A percentile compares a stretch with the other conserved stretches of the same genome.
These are phyloP conservation scores for Trypanosoma vivax DNA, from an alignment of 208 protist species.

Conservation along the genomic window DNA sequence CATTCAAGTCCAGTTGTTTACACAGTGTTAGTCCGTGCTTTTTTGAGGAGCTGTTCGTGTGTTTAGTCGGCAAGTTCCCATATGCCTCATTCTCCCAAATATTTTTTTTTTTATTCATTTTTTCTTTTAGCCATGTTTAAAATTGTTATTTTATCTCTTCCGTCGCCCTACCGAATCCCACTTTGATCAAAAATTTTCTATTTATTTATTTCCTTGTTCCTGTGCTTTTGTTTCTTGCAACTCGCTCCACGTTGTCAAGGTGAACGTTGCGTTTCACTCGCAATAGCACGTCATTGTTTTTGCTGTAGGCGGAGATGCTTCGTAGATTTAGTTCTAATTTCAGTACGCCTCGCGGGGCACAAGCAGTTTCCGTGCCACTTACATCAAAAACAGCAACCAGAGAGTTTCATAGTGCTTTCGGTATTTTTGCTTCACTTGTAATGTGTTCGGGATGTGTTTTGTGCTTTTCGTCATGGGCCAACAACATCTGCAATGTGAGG, in stretches of 20 bases:
- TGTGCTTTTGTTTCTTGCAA: too few relatives aligned
- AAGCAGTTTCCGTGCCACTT: not conserved
- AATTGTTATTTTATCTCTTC: not conserved
- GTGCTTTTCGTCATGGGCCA: constrained; percentile 78
- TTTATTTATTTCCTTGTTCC: too few relatives aligned
- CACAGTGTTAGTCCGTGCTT: too few relatives aligned
- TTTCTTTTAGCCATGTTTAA: constrained; percentile 4
- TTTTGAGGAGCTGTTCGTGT: not conserved
- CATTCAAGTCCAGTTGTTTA: too few relatives aligned
- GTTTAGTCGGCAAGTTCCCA: not conserved
- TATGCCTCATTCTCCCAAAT: not conserved
- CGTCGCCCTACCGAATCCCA: not conserved
- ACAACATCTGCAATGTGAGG: constrained; percentile 81
- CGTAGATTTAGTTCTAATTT: constrained; percentile 27
- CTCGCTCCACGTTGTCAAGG: too few relatives aligned
- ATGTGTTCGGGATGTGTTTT: constrained; percentile 68
- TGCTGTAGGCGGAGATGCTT: constrained; percentile 21
- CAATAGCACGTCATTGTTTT: too few relatives aligned
- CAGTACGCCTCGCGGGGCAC: not conserved
- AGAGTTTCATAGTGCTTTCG: constrained; percentile 53
- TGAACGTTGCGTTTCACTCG: too few relatives aligned
- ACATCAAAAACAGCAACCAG: not conserved
- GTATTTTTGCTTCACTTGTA: constrained; percentile 46
- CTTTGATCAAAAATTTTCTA: constrained; percentile 1
- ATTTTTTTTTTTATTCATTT: constrained; percentile 8